These are phyloP conservation scores for Apiotrichum sp. DNA, from an alignment of 1,284 basidiomycete genomes.

Conservation along the genomic window DNA sequence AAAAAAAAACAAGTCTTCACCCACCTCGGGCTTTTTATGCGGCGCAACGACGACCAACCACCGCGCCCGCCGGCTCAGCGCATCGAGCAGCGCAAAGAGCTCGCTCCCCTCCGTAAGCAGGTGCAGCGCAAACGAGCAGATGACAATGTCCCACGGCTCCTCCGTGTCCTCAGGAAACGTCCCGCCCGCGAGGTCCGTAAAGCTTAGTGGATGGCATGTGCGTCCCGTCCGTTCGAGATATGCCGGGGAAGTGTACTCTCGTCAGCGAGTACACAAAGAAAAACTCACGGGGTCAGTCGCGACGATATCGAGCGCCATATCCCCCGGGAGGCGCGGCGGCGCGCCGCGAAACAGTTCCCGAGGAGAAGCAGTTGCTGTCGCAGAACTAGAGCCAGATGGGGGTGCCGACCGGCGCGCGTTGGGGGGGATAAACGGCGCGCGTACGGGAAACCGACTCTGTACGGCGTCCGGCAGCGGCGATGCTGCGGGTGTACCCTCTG, in stretches of 20 bases:
- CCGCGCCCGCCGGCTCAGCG: conserved; percentile 56
- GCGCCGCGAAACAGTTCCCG: neutral
- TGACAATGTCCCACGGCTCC: conserved; percentile 54
- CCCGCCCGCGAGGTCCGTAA: conserved; percentile 54
- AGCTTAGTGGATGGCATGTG: conserved; percentile 53
- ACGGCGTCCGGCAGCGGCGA: neutral
- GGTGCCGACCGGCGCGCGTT: conserved; percentile 17
- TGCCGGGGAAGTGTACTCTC: conserved; percentile 54
- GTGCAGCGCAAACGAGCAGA: conserved; percentile 68
- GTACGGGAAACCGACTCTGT: conserved; percentile 5
- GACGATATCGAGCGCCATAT: conserved; percentile 24
- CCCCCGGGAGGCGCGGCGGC: conserved; percentile 14
- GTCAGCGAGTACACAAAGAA: neutral
- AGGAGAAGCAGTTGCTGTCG: too few species aligned
- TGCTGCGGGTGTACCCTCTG: neutral
- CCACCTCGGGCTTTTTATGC: conserved; percentile 67
- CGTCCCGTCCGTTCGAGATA: conserved; percentile 52
- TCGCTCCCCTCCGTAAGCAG: conserved; percentile 59
- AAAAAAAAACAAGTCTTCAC: conserved; percentile 1
- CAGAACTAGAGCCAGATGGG: neutral
- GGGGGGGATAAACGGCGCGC: conserved; percentile 36
- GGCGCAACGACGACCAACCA: conserved; percentile 66
- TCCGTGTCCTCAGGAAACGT: conserved; percentile 39
- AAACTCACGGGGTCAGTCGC: conserved; percentile 49
- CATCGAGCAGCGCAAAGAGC: conserved; percentile 60